A percentile compares a stretch with the other conserved stretches of the same genome.
phyloP scores from a whole-genome alignment of 2,329 filamentous ascomycete genomes.

The Aspergillus sp. region DNA sequence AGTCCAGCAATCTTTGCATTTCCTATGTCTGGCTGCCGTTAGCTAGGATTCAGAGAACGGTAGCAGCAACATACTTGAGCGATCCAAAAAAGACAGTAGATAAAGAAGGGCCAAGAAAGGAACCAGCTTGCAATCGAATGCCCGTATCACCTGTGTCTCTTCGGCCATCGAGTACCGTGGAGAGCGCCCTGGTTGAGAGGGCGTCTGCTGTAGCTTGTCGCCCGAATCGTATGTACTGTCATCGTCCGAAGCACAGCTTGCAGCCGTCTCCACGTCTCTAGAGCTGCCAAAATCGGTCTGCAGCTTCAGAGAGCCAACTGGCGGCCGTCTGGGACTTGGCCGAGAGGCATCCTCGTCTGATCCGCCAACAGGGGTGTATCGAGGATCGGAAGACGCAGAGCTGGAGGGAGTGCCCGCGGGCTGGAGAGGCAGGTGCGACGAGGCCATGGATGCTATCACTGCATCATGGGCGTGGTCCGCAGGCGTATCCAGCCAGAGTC shows the following conservation, averaged over 20 bases:
- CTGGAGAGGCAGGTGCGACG: conserved; percentile 14
- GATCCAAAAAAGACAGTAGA: conserved; percentile 74
- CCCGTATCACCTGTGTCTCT: conserved; percentile 59
- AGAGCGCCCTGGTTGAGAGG: conserved; percentile 4
- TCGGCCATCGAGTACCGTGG: conserved; percentile 51
- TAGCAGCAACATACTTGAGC: conserved; percentile 63
- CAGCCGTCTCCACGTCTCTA: conserved; percentile 1
- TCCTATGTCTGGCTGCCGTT: conserved; percentile 42
- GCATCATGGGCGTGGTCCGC: no score
- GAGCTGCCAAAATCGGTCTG: conserved; percentile 25
- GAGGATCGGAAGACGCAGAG: conserved; percentile 18
- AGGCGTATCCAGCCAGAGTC: no score
- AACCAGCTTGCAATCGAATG: conserved; percentile 69
- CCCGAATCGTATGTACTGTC: conserved; percentile 21
- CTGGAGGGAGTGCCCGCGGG: conserved; percentile 19
- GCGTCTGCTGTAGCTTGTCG: conserved; percentile 13
- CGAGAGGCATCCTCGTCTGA: conserved; percentile 16
- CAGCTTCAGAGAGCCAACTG: conserved; percentile 17
- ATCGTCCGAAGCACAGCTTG: conserved; percentile 13
- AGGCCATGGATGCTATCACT: no score
- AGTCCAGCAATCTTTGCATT: conserved; percentile 56
- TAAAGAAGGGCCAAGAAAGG: conserved; percentile 75
- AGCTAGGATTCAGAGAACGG: background rate
- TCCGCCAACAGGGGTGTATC: conserved; percentile 25
- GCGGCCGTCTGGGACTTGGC: conserved; percentile 9